Evolutionary conservation across 345 rosid species (phyloP).

Genomic region (Bruguiera gymnorhiza): DNA sequence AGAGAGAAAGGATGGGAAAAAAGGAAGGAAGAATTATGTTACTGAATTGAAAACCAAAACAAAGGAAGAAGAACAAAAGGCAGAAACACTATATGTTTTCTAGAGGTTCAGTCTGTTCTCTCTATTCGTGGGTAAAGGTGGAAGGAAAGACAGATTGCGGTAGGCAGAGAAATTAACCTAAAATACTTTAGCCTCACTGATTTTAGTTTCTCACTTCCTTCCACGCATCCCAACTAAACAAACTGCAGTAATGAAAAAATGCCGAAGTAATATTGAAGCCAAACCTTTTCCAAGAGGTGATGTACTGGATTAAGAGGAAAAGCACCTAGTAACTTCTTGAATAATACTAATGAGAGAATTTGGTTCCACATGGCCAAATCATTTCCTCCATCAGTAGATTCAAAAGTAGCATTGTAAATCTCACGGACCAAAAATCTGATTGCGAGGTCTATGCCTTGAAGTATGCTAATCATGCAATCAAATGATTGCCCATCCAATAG

Average conservation of each 20-base stretch:
- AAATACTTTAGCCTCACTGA: too few relatives aligned
- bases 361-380: slow-evolving; percentile 40
- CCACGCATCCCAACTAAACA: neutral
- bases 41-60: neutral
- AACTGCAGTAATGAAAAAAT: neutral
- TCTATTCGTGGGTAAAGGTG: neutral
- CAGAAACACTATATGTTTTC: neutral
- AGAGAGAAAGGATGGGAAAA: neutral
- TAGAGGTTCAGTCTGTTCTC: neutral
- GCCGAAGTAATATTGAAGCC: slow-evolving; percentile 10
- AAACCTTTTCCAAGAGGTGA: slow-evolving; percentile 36
- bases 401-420: slow-evolving; percentile 22
- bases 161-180: neutral
- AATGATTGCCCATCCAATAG: slow-evolving; percentile 52
- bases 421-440: slow-evolving; percentile 41
- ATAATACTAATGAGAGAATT: slow-evolving; percentile 38
- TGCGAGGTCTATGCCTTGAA: slow-evolving; percentile 58
- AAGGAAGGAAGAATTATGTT: neutral
- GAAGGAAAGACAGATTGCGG: neutral
- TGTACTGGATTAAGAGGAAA: slow-evolving; percentile 40
- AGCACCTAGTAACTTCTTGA: slow-evolving; percentile 50
- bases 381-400: slow-evolving; percentile 31
- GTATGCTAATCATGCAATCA: slow-evolving; percentile 54
- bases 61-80: neutral
- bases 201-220: neutral